phyloP scores from a whole-genome alignment of 2,329 filamentous ascomycete genomes.

The Exophiala calicioides region DNA sequence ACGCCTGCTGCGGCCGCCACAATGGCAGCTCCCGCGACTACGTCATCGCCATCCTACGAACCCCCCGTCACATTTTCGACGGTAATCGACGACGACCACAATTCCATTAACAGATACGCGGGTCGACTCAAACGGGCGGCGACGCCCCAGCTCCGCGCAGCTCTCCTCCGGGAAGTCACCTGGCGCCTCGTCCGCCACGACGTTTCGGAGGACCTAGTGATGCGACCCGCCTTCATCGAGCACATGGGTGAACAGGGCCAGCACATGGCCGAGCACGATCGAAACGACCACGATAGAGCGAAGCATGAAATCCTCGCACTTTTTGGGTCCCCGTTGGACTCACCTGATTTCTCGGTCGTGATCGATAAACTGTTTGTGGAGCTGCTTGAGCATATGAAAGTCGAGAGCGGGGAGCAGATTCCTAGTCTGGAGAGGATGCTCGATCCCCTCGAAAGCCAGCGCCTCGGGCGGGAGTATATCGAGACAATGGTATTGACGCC shows the following conservation, averaged over 20 bases:
- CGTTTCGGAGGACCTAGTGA: slow-evolving; percentile 29
- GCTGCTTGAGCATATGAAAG: slow-evolving; percentile 26
- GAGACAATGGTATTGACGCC: slow-evolving; percentile 23
- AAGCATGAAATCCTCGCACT: slow-evolving; percentile 16
- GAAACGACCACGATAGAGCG: slow-evolving; percentile 25
- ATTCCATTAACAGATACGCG: slow-evolving; percentile 77
- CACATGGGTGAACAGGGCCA: slow-evolving; percentile 20
- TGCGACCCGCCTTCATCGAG: slow-evolving; percentile 28
- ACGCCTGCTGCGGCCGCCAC: not conserved
- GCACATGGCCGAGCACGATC: slow-evolving; percentile 27
- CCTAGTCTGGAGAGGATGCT: slow-evolving; percentile 21
- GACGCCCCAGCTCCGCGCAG: slow-evolving; percentile 9
- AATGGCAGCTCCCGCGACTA: not conserved
- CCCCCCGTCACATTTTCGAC: slow-evolving; percentile 23
- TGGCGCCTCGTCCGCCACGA: slow-evolving; percentile 30
- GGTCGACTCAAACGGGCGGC: slow-evolving; percentile 81
- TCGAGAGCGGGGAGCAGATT: slow-evolving; percentile 26
- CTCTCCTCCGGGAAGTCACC: slow-evolving; percentile 20
- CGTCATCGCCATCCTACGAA: not conserved
- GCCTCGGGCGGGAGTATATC: slow-evolving; percentile 23
- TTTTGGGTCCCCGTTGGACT: slow-evolving; percentile 2
- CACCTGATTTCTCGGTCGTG: slow-evolving; percentile 1
- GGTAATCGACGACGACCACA: slow-evolving; percentile 29
- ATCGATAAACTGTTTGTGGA: slow-evolving; percentile 17
- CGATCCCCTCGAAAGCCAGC: slow-evolving; percentile 14